phyloP scores from a whole-genome alignment of 176 grass and related monocot genomes.

The Phoenix dactylifera region DNA sequence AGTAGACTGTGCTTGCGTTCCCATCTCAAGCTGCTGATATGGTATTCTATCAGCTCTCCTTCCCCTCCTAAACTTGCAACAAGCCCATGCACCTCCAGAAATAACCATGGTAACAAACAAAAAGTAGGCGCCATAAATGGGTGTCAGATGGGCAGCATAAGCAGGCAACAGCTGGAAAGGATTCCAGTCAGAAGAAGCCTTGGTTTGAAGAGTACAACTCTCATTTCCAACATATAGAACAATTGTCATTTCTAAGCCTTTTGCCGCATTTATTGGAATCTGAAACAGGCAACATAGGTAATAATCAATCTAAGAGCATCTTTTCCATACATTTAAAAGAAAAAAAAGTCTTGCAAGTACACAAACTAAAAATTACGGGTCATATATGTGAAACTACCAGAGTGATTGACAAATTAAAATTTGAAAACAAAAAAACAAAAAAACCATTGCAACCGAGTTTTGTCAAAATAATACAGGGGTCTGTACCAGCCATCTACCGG shows the following conservation, averaged over 20 bases:
- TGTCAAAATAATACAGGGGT: too few species aligned
- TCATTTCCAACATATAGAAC: conserved; percentile 26
- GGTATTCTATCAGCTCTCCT: conserved; percentile 11
- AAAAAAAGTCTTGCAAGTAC: too few species aligned
- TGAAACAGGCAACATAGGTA: too few species aligned
- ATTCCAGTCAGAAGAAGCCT: conserved; percentile 43
- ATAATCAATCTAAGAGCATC: too few species aligned
- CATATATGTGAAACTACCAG: too few species aligned
- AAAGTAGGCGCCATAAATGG: conserved; percentile 68
- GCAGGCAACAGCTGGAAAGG: conserved; percentile 38
- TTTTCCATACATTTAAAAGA: too few species aligned
- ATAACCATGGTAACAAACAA: conserved; percentile 50
- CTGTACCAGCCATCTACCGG: too few species aligned
- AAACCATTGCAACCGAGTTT: too few species aligned
- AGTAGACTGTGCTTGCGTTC: conserved; percentile 24
- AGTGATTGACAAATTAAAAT: too few species aligned
- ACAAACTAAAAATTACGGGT: too few species aligned
- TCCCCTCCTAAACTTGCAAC: conserved; percentile 56
- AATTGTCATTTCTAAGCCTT: conserved; percentile 26
- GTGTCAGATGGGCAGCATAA: conserved; percentile 51
- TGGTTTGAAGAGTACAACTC: conserved; percentile 33
- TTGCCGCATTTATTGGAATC: conserved; percentile 17
- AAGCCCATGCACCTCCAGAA: conserved; percentile 36
- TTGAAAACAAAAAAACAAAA: too few species aligned
- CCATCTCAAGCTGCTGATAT: conserved; percentile 93